Evolutionary conservation across 371 early-diverging fungal genomes (phyloP), one percentile per base, ranked within the genome.

Genomic region (Mortierella sp.): DNA sequence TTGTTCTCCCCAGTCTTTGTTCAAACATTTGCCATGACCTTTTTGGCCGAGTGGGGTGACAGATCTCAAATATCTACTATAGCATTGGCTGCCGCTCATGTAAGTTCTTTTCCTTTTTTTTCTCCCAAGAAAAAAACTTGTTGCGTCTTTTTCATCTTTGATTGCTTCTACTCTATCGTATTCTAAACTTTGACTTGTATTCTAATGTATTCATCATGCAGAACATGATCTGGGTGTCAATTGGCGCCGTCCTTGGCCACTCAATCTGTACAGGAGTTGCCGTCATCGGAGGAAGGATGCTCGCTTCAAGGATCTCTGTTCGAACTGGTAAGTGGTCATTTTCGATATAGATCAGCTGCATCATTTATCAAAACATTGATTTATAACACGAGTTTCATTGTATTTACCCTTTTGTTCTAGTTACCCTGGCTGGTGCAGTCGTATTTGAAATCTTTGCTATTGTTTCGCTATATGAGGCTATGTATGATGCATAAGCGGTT

Each of bases 21-120:
- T 12, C 95, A 99, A 84, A 94, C 96, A 0, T 98, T 98, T 87
- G 89, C 95, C 34, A 85, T 99, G 79, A 97, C 96, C 45, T 97
- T 99, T 66, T 75, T 99, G 71, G 99, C 97, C 54, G 99, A 99
- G 81, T 98, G 98, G 98, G 98, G 98, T 12, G 98, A 98, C 83
- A 91, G 98, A 32, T 96, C 96, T 57, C 97, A 98, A 84, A 90
- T 95, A 61, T 90, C 95, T 17, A 97, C 98, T 2, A 97, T 98
- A 76, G 97, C 97, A 31, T 84, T 98, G 63, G 98, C 97, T 29
- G 97, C 97, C 19, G 95, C 97, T 13, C 91, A 95, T 62, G 93
- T 91, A 86, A 83, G 84, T 80, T 12, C 15, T 12, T 42, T 68
- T 37, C 37, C 19, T 7, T 23, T 19, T 40, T 63, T 35, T 63